Conservation (phyloP, 345 rosid species). For the Gynandropsis gynandra region DNA sequence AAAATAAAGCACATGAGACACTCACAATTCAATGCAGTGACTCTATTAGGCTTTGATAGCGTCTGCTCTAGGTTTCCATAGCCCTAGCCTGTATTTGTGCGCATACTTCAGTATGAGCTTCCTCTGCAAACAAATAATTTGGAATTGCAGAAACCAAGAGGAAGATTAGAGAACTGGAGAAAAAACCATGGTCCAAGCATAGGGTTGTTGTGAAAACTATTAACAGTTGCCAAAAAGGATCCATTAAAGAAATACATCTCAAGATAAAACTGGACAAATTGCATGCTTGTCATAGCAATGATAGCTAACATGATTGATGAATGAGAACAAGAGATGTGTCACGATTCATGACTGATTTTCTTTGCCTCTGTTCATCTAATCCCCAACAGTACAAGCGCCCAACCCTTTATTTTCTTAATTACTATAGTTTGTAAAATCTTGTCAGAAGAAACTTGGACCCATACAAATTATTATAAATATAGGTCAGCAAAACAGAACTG, state of each 20-base stretch:
- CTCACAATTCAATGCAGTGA: constrained; percentile 11
- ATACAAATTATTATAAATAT: not conserved
- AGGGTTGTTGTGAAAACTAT: not conserved
- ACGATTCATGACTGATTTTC: not conserved
- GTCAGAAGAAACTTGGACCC: not conserved
- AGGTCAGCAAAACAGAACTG: not conserved
- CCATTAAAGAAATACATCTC: too few relatives aligned
- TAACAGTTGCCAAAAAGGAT: not conserved
- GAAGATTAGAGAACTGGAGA: not conserved
- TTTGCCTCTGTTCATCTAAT: not conserved
- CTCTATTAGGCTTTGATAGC: constrained; percentile 33
- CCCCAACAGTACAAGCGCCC: not conserved
- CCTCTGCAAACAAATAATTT: constrained; percentile 42
- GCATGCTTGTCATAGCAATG: not conserved
- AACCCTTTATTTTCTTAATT: not conserved
- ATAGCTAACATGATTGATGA: too few relatives aligned
- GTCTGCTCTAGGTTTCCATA: constrained; percentile 63
- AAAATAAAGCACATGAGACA: constrained; percentile 9
- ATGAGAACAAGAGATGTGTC: too few relatives aligned
- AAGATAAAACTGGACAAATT: not conserved
- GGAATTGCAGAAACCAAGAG: not conserved
- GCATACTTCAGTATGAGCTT: constrained; percentile 61
- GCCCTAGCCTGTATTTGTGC: constrained; percentile 66
- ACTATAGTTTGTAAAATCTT: not conserved
- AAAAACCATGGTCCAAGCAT: not conserved